These are phyloP conservation scores for Colletotrichum truncatum DNA, from an alignment of 2,329 filamentous ascomycete species.

Conservation along the genomic window DNA sequence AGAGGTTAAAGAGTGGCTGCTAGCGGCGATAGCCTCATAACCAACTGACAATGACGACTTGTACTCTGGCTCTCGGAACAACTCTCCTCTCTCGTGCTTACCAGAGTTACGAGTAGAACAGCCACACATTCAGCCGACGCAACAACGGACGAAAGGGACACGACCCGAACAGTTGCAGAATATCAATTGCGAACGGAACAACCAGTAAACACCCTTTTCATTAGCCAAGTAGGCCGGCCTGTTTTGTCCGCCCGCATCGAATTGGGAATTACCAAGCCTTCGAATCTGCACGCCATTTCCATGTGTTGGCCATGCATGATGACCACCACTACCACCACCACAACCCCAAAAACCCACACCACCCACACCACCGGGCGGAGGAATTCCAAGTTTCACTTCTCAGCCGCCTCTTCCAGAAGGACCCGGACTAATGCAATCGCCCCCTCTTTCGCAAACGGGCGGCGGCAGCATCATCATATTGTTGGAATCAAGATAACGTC, in stretches of 20 bases:
- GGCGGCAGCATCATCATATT: neutral
- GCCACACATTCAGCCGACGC: neutral
- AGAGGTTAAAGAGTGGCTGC: conserved; percentile 52
- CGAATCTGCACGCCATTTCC: conserved; percentile 24
- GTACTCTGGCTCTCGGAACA: neutral
- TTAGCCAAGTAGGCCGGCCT: neutral
- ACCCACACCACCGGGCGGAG: neutral
- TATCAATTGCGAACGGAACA: conserved; percentile 16
- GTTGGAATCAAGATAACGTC: neutral
- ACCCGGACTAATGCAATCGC: neutral
- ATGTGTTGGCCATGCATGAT: conserved; percentile 25
- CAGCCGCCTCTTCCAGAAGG: conserved; percentile 6
- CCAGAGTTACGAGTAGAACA: neutral
- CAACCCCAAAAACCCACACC: conserved; percentile 1
- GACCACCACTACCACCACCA: neutral
- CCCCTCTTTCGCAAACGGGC: neutral
- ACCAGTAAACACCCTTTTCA: neutral
- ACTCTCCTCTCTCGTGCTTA: neutral
- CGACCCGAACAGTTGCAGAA: neutral
- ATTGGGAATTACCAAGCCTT: neutral
- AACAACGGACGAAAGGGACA: neutral
- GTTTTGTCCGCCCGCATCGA: conserved; percentile 2
- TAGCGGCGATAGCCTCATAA: conserved; percentile 9
- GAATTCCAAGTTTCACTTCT: neutral
- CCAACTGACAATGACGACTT: conserved; percentile 5